Evolutionary conservation across 768 basidiomycete genomes (phyloP).

Genomic region (Leccinum boreale): DNA sequence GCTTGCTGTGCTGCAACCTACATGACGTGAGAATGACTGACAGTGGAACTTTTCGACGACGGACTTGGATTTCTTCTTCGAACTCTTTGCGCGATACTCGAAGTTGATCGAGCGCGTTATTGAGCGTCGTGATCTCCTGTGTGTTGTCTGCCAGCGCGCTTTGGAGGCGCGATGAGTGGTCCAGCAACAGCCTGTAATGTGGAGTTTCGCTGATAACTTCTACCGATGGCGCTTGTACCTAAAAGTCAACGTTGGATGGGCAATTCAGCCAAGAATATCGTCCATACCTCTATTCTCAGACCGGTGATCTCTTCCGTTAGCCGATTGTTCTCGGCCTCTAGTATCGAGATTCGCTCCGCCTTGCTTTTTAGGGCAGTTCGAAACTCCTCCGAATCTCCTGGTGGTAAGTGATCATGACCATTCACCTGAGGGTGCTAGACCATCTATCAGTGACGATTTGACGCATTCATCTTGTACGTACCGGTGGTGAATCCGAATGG

Average conservation of each 20-base stretch:
- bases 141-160: constrained; percentile 38
- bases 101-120: constrained; percentile 43
- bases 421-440: constrained; percentile 42
- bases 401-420: constrained; percentile 38
- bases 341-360: constrained; percentile 45
- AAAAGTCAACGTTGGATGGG: not conserved
- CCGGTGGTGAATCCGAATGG: constrained; percentile 63
- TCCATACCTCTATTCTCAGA: constrained; percentile 45
- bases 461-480: constrained; percentile 51
- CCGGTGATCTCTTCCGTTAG: constrained; percentile 44
- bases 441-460: constrained; percentile 33
- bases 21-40: constrained; percentile 12
- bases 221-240: constrained; percentile 43
- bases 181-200: constrained; percentile 54
- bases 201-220: constrained; percentile 46
- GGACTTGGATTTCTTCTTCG: constrained; percentile 45
- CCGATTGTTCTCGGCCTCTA: constrained; percentile 45
- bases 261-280: not conserved
- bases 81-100: constrained; percentile 41
- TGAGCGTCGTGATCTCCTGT: constrained; percentile 38
- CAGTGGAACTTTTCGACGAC: constrained; percentile 19
- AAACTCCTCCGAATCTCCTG: constrained; percentile 40
- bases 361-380: constrained; percentile 23
- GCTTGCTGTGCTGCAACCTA: constrained; percentile 45
- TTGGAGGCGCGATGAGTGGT: constrained; percentile 50